Evolutionary conservation across 2,329 filamentous ascomycete genomes (phyloP), one percentile per base, ranked within the genome.

Genomic region (Echinosphaeria canescens): DNA sequence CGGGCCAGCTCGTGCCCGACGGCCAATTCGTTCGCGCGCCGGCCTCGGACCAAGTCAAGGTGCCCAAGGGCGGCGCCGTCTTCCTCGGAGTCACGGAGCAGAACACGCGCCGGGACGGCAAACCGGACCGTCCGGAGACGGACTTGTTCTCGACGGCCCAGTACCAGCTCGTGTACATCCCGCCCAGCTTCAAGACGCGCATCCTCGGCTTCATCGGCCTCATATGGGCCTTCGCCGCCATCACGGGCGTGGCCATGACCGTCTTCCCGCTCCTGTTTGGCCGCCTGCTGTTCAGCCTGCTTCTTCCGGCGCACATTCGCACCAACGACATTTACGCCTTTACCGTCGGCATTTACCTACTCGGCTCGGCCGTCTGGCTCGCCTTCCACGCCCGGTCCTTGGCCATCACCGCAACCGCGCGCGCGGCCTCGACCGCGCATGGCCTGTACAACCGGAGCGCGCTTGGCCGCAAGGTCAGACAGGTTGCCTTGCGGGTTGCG

Each of bases 261-360:
- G 74, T 98, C 33, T 52, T 90, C 1, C 90, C 88, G 1, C 62
- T 98, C 4, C 58, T 91, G 5, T 69, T 92, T 41, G 88, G 88
- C 2, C 75, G 88, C 15, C 61, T 59, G 30, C 59, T 95, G 33
- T 78, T 93, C 42, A 68, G 71, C 25, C 52, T 61, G 15, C 50
- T 84, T 18, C 67, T 92, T 23, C 79, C 81, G 4, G 50, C 58
- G 1, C 62, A 76, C 33, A 63, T 78, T 25, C 66, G 66, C 22
- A 75, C 85, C 42, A 98, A 95, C 47, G 88, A 98, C 45, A 76
- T 98, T 15, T 95, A 98, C 40, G 85, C 88, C 10, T 92, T 93
- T 46, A 91, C 81, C 27, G 70, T 88, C 16, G 88, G 88, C 10
- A 62, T 91, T 22, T 92, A 90, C 43, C 55, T 81, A 15, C 56